Conservation (phyloP, 169 alveolate species). For the Plasmodium ovale region DNA sequence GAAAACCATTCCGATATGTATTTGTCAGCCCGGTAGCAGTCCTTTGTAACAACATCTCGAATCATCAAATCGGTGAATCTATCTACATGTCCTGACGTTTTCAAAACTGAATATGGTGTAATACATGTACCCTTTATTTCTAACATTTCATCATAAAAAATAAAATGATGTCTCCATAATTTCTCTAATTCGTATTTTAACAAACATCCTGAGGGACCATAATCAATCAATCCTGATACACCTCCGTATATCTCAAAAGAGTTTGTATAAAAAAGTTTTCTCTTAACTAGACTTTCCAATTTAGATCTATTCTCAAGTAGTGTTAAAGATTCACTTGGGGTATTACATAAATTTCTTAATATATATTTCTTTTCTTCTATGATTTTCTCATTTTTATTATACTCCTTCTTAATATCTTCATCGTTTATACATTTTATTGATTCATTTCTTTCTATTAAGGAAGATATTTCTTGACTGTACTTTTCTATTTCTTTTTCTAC, state of each 20-base stretch:
- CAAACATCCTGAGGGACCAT: constrained; percentile 98
- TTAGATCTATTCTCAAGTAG: constrained; percentile 74
- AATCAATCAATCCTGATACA: constrained; percentile 97
- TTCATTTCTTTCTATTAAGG: constrained; percentile 46
- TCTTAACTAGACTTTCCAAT: constrained; percentile 92
- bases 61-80: constrained; percentile 98
- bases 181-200: constrained; percentile 94
- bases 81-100: constrained; percentile 98
- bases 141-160: constrained; percentile 96
- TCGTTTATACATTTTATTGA: constrained; percentile 7
- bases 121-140: constrained; percentile 93
- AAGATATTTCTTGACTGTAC: constrained; percentile 38
- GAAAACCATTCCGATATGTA: constrained; percentile 77
- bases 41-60: constrained; percentile 90
- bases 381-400: constrained; percentile 1
- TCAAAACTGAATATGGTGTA: constrained; percentile 95
- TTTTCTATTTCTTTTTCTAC: constrained; percentile 41
- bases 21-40: constrained; percentile 93
- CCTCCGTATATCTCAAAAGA: constrained; percentile 98
- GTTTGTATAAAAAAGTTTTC: constrained; percentile 93
- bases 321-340: constrained; percentile 31
- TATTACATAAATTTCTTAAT: constrained; percentile 21
- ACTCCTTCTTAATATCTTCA: constrained; percentile 31
- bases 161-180: constrained; percentile 97
- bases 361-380: constrained; percentile 65